phyloP scores from a whole-genome alignment of 345 rosid genomes.

The Populus tremula region DNA sequence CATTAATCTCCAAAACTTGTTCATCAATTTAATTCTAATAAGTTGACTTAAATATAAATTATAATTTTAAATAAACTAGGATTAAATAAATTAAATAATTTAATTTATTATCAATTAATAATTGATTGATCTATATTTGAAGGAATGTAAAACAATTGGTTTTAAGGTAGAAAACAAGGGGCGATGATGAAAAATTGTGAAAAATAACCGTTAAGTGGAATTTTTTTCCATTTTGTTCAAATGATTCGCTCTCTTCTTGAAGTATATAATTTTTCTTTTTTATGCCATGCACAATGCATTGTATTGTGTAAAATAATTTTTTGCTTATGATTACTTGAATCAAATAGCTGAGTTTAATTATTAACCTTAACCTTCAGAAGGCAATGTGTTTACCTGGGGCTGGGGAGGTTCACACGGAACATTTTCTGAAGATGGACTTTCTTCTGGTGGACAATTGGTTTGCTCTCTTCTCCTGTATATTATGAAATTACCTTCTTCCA shows the following conservation, averaged over 20 bases:
- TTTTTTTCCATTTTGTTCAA: neutral
- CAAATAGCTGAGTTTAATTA: neutral
- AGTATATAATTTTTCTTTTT: neutral
- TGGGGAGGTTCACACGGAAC: slow-evolving; percentile 98
- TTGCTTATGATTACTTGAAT: neutral
- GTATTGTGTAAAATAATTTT: neutral
- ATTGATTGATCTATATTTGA: too few relatives aligned
- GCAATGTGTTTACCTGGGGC: slow-evolving; percentile 85
- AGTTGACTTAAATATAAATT: too few relatives aligned
- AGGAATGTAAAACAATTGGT: neutral
- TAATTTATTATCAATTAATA: too few relatives aligned
- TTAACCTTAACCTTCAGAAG: slow-evolving; percentile 41
- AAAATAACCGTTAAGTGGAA: neutral
- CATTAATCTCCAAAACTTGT: too few relatives aligned
- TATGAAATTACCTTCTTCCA: neutral
- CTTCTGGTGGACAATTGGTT: slow-evolving; percentile 96
- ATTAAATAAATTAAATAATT: too few relatives aligned
- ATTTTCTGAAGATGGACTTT: slow-evolving; percentile 84
- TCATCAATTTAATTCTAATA: too few relatives aligned
- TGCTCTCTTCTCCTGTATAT: slow-evolving; percentile 14
- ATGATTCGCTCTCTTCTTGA: neutral
- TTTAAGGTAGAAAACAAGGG: neutral
- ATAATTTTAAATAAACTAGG: too few relatives aligned
- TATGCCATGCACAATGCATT: neutral
- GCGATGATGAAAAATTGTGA: neutral